A percentile compares a stretch with the other conserved stretches of the same genome.
Evolutionary conservation across 306 rosid genomes (phyloP).

Genomic region (barrel medic (Medicago truncatula)): DNA sequence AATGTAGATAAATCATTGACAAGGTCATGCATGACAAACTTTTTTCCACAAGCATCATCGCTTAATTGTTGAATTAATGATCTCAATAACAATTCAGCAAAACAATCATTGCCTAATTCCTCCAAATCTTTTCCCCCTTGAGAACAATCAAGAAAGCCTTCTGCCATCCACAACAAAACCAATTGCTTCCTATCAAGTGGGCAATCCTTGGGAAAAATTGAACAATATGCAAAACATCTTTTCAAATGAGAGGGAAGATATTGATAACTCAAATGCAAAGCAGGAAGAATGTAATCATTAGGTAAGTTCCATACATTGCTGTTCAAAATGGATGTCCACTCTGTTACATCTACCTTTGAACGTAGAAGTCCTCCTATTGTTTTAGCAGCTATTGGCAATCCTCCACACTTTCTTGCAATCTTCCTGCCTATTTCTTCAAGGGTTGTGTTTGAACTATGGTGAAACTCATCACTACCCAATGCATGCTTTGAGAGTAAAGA

Average conservation of each 20-base stretch:
- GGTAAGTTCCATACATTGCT: slow-evolving; percentile 32
- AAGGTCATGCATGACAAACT: slow-evolving; percentile 9
- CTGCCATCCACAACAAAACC: slow-evolving; percentile 49
- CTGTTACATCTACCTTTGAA: slow-evolving; percentile 28
- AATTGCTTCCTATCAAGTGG: not conserved
- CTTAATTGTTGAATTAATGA: not conserved
- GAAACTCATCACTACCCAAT: not conserved
- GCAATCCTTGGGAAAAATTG: not conserved
- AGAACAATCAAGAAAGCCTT: slow-evolving; percentile 35
- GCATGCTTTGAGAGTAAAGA: slow-evolving; percentile 40
- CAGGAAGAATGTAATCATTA: not conserved
- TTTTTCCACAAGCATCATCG: not conserved
- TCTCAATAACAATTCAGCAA: slow-evolving; percentile 31
- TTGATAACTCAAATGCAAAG: slow-evolving; percentile 15
- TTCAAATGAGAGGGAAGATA: slow-evolving; percentile 7
- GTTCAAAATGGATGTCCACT: slow-evolving; percentile 42
- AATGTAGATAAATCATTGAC: not conserved
- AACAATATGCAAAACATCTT: too few relatives aligned
- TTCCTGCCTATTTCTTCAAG: slow-evolving; percentile 46
- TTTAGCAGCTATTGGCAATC: not conserved
- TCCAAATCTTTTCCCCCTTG: slow-evolving; percentile 6
- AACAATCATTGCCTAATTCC: slow-evolving; percentile 31
- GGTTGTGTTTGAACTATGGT: not conserved
- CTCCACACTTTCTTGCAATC: slow-evolving; percentile 29
- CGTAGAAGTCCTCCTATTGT: not conserved